Conservation (phyloP, 2,329 filamentous ascomycete genomes). For the Zymoseptoria pseudotritici region DNA sequence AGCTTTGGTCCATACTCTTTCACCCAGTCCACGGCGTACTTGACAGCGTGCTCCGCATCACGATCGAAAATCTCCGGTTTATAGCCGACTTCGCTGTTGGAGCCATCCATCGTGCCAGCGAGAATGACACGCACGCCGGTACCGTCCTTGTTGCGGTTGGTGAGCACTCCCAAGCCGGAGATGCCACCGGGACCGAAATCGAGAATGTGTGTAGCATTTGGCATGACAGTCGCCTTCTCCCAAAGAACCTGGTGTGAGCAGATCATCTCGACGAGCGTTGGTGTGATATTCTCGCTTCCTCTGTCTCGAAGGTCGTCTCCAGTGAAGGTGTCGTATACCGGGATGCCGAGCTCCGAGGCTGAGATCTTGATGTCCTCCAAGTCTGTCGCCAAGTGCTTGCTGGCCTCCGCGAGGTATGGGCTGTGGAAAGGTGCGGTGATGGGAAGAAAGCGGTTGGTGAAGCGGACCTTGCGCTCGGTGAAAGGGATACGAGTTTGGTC, state of each 20-base stretch:
- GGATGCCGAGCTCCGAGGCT: conserved; percentile 65
- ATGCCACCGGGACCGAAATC: conserved; percentile 97
- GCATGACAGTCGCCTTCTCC: conserved; percentile 90
- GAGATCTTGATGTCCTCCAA: conserved; percentile 74
- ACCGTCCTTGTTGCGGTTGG: conserved; percentile 98
- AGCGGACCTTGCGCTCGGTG: conserved; percentile 92
- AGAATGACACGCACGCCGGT: conserved; percentile 95
- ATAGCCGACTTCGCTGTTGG: conserved; percentile 86
- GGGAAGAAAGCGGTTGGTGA: conserved; percentile 92
- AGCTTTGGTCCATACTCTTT: conserved; percentile 92
- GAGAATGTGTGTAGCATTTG: conserved; percentile 82
- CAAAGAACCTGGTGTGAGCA: conserved; percentile 91
- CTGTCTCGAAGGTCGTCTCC: conserved; percentile 73
- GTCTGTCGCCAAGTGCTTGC: conserved; percentile 76
- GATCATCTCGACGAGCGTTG: conserved; percentile 81
- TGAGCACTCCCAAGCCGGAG: conserved; percentile 89
- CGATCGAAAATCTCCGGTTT: conserved; percentile 97
- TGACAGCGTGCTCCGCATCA: conserved; percentile 88
- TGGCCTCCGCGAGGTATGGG: conserved; percentile 78
- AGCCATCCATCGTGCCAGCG: conserved; percentile 85
- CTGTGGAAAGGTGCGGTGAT: conserved; percentile 99
- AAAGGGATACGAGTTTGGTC: conserved; percentile 92
- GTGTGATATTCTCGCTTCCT: conserved; percentile 67
- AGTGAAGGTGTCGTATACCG: conserved; percentile 84
- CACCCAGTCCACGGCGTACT: conserved; percentile 95